These are phyloP conservation scores for Cladosporium oxysporum DNA, from an alignment of 2,329 filamentous ascomycete species.

Conservation along the genomic window DNA sequence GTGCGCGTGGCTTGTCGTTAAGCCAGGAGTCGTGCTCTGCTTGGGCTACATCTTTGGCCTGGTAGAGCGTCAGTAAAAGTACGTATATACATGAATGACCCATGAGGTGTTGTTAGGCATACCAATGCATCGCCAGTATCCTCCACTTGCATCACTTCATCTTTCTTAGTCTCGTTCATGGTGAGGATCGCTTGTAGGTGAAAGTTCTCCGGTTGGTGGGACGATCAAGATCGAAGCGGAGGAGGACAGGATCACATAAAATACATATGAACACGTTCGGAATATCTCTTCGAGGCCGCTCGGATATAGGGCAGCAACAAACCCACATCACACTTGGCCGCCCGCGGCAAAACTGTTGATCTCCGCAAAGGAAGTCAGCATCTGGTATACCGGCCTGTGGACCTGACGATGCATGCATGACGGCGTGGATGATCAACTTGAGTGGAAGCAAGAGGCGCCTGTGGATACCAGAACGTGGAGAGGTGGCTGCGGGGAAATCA, in stretches of 20 bases:
- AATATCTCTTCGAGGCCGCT: not conserved
- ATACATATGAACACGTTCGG: not conserved
- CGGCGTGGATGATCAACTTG: not conserved
- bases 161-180: slow-evolving; percentile 10
- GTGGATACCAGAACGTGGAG: slow-evolving; percentile 14
- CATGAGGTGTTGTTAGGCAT: not conserved
- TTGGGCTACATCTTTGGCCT: slow-evolving; percentile 12
- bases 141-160: slow-evolving; percentile 13
- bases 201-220: not conserved
- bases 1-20: slow-evolving; percentile 28
- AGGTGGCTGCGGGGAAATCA: slow-evolving; percentile 15
- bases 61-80: not conserved
- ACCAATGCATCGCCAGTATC: slow-evolving; percentile 13
- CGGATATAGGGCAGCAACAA: slow-evolving; percentile 8
- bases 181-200: not conserved
- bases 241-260: not conserved
- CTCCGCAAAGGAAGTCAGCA: not conserved
- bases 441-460: slow-evolving; percentile 2
- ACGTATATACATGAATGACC: not conserved
- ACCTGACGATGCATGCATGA: not conserved
- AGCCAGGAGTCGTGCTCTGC: slow-evolving; percentile 20
- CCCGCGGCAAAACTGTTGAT: not conserved
- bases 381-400: slow-evolving; percentile 3
- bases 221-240: not conserved
- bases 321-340: not conserved